Conservation (phyloP, 495 filamentous ascomycete species). For the Tetracladium setigerum region DNA sequence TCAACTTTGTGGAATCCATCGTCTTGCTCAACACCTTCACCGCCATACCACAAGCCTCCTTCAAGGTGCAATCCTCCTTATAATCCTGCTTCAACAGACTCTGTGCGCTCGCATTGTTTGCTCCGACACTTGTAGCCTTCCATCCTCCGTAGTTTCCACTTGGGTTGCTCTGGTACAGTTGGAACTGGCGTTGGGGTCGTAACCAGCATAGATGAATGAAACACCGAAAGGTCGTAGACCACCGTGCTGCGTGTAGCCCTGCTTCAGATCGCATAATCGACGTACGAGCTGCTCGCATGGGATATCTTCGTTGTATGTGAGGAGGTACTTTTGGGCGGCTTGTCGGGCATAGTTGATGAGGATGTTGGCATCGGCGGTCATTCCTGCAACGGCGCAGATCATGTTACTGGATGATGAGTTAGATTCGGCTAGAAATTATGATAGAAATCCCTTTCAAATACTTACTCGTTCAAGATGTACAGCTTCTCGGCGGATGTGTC, state of each 20-base stretch:
- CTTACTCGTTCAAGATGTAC: slow-evolving; percentile 97
- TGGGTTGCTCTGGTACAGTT: slow-evolving; percentile 99
- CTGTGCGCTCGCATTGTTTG: slow-evolving; percentile 96
- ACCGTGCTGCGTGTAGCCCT: slow-evolving; percentile 99
- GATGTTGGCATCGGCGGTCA: slow-evolving; percentile 99
- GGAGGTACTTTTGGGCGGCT: slow-evolving; percentile 91
- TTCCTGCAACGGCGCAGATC: slow-evolving; percentile 98
- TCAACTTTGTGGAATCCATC: slow-evolving; percentile 98
- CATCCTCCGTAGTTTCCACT: slow-evolving; percentile 98
- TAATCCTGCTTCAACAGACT: slow-evolving; percentile 99
- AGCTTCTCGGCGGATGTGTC: slow-evolving; percentile 99
- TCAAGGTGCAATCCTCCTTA: slow-evolving; percentile 91
- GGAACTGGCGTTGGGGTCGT: slow-evolving; percentile 92
- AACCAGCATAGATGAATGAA: slow-evolving; percentile 98
- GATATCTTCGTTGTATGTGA: slow-evolving; percentile 99
- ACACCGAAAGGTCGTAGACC: slow-evolving; percentile 96
- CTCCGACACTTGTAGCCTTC: slow-evolving; percentile 96
- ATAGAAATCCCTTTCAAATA: not conserved
- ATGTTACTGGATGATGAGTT: slow-evolving; percentile 65
- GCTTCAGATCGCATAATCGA: slow-evolving; percentile 94
- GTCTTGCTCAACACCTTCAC: slow-evolving; percentile 99
- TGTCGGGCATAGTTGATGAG: slow-evolving; percentile 99
- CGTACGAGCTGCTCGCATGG: slow-evolving; percentile 98
- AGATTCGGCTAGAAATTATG: not conserved
- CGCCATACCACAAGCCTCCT: slow-evolving; percentile 94